phyloP scores from a whole-genome alignment of 1,284 basidiomycete species.

The Lentinula novae-zelandiae region DNA sequence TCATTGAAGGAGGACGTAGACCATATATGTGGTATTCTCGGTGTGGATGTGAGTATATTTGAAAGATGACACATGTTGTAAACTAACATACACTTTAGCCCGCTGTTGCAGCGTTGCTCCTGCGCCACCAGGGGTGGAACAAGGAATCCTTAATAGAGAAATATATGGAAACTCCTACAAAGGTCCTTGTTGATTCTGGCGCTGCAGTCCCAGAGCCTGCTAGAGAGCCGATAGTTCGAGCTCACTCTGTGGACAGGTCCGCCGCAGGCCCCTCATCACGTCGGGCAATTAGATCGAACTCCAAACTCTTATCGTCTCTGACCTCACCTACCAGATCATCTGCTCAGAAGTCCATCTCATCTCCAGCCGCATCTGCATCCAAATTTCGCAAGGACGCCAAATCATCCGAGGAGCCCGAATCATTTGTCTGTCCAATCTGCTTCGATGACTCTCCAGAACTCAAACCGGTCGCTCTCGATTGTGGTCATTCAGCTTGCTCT shows the following conservation, averaged over 20 bases:
- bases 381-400: conserved; percentile 20
- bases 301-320: conserved; percentile 28
- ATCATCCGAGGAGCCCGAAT: conserved; percentile 28
- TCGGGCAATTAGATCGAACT: conserved; percentile 39
- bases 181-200: conserved; percentile 72
- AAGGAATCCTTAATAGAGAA: conserved; percentile 93
- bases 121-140: conserved; percentile 92
- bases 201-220: conserved; percentile 35
- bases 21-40: conserved; percentile 83
- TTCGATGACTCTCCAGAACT: conserved; percentile 72
- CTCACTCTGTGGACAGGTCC: conserved; percentile 19
- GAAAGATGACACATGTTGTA: neutral
- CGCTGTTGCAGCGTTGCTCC: conserved; percentile 69
- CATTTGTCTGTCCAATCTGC: conserved; percentile 88
- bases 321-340: conserved; percentile 13
- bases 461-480: conserved; percentile 63
- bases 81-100: conserved; percentile 22
- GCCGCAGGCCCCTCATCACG: conserved; percentile 22
- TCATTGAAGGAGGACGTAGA: conserved; percentile 77
- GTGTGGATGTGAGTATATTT: conserved; percentile 68
- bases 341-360: conserved; percentile 14
- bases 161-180: conserved; percentile 86
- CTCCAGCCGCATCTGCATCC: conserved; percentile 24
- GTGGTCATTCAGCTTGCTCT: conserved; percentile 81
- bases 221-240: conserved; percentile 26